Base-by-base conservation (phyloP, 345 rosid species). In the Eucalyptus marginata region DNA sequence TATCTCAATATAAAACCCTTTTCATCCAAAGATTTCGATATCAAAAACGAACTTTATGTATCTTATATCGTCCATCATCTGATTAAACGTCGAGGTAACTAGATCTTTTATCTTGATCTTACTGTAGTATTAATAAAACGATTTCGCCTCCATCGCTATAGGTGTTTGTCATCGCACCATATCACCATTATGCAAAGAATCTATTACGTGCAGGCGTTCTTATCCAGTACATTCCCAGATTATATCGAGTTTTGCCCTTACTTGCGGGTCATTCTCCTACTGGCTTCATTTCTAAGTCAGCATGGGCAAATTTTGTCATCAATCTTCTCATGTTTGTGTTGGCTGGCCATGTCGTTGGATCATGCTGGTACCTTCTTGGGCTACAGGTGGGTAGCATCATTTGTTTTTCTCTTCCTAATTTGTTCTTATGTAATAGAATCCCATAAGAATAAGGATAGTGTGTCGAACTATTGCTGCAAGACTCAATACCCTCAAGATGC, bases 291-390 rank as follows among this genome's bases (percentile, higher is more conserved):
- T 96, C 96, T 93, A 98, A 97, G 96, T 96, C 98, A 13, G 97
- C 98, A 79, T 93, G 96, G 97, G 96, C 95, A 86, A 97, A 95
- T 90, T 96, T 97, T 90, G 93, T 95, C 87, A 95, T 97, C 51
- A 97, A 97, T 90, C 96, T 96, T 88, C 94, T 96, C 91, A 95
- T 94, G 44, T 96, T 94, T 90, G 76, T 96, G 91, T 92, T 97
- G 88, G 88, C 96, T 87, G 97, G 96, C 86, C 99, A 97, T 89
- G 90, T 94, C 89, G 92, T 97, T 87, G 99, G 99, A 46, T 94
- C 98, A 20, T 89, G 93, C 92, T 96, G 99, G 99, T 97, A 97
- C 90, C 96, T 97, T 90, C 89, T 96, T 29, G 98, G 98, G 33
- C 92, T 96, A 58, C 98, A 95, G 98, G 99, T 95, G 88, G 50